phyloP scores from a whole-genome alignment of 2,329 filamentous ascomycete genomes.

The Fusarium sp. region DNA sequence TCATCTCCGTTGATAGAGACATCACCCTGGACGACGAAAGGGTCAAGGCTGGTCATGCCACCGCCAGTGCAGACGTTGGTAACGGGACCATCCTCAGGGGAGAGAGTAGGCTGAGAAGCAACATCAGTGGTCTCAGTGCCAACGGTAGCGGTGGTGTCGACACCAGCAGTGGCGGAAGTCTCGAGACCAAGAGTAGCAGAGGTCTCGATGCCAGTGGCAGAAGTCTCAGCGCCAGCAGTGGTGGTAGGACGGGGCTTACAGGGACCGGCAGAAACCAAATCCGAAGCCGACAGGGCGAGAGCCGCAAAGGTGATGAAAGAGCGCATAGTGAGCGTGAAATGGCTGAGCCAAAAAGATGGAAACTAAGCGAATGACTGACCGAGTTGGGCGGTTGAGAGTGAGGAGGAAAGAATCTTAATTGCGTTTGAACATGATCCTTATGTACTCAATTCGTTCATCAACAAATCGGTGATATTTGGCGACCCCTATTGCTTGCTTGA shows the following conservation, averaged over 20 bases:
- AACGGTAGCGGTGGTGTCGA: not conserved
- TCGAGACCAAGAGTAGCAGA: not conserved
- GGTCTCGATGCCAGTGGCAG: not conserved
- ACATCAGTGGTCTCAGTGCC: not conserved
- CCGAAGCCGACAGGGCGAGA: constrained; percentile 23
- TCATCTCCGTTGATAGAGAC: not conserved
- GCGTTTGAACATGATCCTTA: not conserved
- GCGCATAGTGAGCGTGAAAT: constrained; percentile 25
- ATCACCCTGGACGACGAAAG: not conserved
- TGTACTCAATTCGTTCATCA: not conserved
- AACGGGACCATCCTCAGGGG: not conserved
- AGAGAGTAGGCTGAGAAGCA: not conserved
- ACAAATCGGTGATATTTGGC: not conserved
- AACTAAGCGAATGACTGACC: constrained; percentile 11
- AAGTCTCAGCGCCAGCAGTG: not conserved
- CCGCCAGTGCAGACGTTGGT: constrained; percentile 14
- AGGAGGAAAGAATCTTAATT: not conserved
- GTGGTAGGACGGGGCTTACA: constrained; percentile 20
- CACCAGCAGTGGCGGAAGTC: not conserved
- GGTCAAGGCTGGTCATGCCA: constrained; percentile 3
- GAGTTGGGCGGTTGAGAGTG: constrained; percentile 30
- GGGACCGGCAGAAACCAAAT: constrained; percentile 20
- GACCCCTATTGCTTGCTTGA: not conserved
- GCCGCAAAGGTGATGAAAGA: constrained; percentile 29
- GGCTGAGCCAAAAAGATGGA: not conserved